These are phyloP conservation scores for Coprinellus aureogranulatus DNA, from an alignment of 768 basidiomycete genomes.

Conservation along the genomic window DNA sequence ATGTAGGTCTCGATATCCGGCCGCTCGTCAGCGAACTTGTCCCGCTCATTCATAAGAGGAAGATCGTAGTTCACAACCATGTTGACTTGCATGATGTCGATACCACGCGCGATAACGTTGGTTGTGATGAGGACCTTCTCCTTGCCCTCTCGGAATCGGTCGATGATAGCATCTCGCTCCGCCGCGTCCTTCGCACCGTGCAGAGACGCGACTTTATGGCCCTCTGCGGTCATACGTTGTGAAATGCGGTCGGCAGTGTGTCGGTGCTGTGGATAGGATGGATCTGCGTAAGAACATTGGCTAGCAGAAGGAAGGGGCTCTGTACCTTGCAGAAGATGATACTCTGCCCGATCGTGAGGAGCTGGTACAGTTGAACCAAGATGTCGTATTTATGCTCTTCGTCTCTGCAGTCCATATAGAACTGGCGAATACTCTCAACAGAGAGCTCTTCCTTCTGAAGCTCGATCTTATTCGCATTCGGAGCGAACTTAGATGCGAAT, in stretches of 20 bases:
- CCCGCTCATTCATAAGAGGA: constrained; percentile 75
- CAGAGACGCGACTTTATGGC: constrained; percentile 93
- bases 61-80: constrained; percentile 99
- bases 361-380: constrained; percentile 81
- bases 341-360: constrained; percentile 94
- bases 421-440: constrained; percentile 92
- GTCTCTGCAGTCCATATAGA: constrained; percentile 93
- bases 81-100: constrained; percentile 98
- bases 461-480: constrained; percentile 93
- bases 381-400: constrained; percentile 96
- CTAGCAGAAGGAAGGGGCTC: no score
- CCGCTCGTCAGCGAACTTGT: constrained; percentile 41
- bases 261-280: constrained; percentile 55
- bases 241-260: constrained; percentile 93
- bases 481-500: constrained; percentile 94
- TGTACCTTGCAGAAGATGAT: constrained; percentile 96
- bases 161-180: constrained; percentile 90
- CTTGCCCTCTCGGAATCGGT: constrained; percentile 92
- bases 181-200: constrained; percentile 90
- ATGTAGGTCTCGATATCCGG: constrained; percentile 98
- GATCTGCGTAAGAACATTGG: background rate
- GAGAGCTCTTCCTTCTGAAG: constrained; percentile 91
- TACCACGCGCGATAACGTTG: constrained; percentile 96
- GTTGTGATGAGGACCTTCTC: constrained; percentile 96
- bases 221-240: constrained; percentile 84